phyloP scores from a whole-genome alignment of 495 filamentous ascomycete genomes.

The Tuber brumale region DNA sequence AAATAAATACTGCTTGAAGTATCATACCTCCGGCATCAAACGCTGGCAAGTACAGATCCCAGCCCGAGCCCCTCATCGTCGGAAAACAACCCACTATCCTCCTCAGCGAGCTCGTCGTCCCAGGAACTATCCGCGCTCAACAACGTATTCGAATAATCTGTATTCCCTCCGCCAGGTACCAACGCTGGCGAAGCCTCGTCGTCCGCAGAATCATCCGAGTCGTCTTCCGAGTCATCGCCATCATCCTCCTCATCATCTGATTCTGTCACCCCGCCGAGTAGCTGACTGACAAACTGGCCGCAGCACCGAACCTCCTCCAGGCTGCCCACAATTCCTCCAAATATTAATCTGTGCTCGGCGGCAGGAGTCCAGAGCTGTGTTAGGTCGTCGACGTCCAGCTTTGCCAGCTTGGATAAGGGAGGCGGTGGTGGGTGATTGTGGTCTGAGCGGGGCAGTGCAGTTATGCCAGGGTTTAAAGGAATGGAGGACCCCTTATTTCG shows the following conservation, averaged over 20 bases:
- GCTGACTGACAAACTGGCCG: conserved; percentile 33
- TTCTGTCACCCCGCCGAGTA: conserved; percentile 24
- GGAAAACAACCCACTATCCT: conserved; percentile 18
- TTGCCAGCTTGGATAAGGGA: conserved; percentile 19
- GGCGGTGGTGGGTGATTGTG: conserved; percentile 1
- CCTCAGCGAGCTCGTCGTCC: conserved; percentile 22
- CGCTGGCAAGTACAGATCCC: neutral
- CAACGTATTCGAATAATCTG: conserved; percentile 21
- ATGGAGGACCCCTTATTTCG: conserved; percentile 17
- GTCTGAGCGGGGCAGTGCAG: conserved; percentile 1
- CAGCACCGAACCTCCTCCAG: conserved; percentile 40
- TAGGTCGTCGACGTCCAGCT: conserved; percentile 35
- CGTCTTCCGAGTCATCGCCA: conserved; percentile 31
- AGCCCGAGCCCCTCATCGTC: conserved; percentile 20
- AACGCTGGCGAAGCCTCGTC: conserved; percentile 9
- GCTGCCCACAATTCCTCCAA: conserved; percentile 30
- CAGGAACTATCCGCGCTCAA: conserved; percentile 14
- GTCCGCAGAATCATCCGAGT: conserved; percentile 29
- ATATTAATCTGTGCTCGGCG: conserved; percentile 33
- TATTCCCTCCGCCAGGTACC: conserved; percentile 5
- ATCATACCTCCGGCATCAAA: neutral
- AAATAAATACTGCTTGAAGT: neutral
- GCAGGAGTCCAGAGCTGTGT: conserved; percentile 39
- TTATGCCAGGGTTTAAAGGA: conserved; percentile 15
- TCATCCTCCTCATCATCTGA: conserved; percentile 39